phyloP scores from a whole-genome alignment of 164 flowering plant genomes.

The Vitis vinifera region ASM3070453v1 NC_081805.1:6068501-6069000 shows the following conservation, averaged over 20 bases:
- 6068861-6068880: too few relatives aligned
- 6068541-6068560: conserved; percentile 37
- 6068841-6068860: neutral
- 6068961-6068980: conserved; percentile 35
- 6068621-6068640: neutral
- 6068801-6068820: conserved; percentile 72
- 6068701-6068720: conserved; percentile 59
- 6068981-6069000: conserved; percentile 33
- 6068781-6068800: conserved; percentile 38
- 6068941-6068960: conserved; percentile 54
- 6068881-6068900: too few relatives aligned
- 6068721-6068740: conserved; percentile 70
- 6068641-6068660: conserved; percentile 6
- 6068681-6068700: conserved; percentile 55
- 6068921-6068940: conserved; percentile 27
- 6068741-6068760: conserved; percentile 48
- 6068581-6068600: too few relatives aligned
- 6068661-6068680: conserved; percentile 61
- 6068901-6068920: neutral
- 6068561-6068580: too few relatives aligned
- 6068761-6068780: conserved; percentile 40
- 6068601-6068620: neutral
- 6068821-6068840: neutral
- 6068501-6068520: conserved; percentile 25
- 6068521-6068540: conserved; percentile 33